phyloP scores from a whole-genome alignment of 1,139 yeast genomes.

The Debaryomycetaceae sp. region DNA sequence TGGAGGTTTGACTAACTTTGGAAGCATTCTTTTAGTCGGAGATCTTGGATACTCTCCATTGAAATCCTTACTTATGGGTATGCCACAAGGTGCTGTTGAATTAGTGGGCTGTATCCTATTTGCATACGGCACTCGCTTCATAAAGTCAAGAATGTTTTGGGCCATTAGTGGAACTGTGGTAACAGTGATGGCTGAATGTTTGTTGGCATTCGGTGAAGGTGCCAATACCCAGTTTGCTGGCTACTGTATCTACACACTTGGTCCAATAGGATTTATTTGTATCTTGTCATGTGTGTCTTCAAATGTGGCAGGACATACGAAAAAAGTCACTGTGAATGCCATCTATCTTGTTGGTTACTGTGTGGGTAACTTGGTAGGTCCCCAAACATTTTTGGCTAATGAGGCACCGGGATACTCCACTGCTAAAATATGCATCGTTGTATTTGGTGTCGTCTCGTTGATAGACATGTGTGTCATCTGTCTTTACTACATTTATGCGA shows the following conservation, averaged over 20 bases:
- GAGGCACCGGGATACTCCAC: conserved; percentile 53
- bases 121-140: conserved; percentile 24
- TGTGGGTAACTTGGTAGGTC: conserved; percentile 68
- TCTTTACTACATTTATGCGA: conserved; percentile 2
- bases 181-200: conserved; percentile 37
- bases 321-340: conserved; percentile 59
- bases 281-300: conserved; percentile 46
- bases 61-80: conserved; percentile 28
- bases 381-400: conserved; percentile 55
- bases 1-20: conserved; percentile 32
- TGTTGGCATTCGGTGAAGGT: conserved; percentile 45
- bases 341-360: conserved; percentile 60
- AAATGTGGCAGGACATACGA: conserved; percentile 71
- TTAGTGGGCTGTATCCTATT: conserved; percentile 37
- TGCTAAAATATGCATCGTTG: conserved; percentile 40
- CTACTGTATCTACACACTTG: conserved; percentile 10
- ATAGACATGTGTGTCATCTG: conserved; percentile 2
- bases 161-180: conserved; percentile 38
- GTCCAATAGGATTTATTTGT: conserved; percentile 46
- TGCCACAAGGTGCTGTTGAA: conserved; percentile 38
- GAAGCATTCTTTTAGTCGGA: conserved; percentile 37
- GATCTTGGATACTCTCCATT: conserved; percentile 38
- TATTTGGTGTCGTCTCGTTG: conserved; percentile 18
- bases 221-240: conserved; percentile 34
- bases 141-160: conserved; percentile 39